Percentiles rank a stretch among this genome's conserved stretches.
Conservation (phyloP, 2,329 filamentous ascomycete species). For the Trichoderma sp. region DNA sequence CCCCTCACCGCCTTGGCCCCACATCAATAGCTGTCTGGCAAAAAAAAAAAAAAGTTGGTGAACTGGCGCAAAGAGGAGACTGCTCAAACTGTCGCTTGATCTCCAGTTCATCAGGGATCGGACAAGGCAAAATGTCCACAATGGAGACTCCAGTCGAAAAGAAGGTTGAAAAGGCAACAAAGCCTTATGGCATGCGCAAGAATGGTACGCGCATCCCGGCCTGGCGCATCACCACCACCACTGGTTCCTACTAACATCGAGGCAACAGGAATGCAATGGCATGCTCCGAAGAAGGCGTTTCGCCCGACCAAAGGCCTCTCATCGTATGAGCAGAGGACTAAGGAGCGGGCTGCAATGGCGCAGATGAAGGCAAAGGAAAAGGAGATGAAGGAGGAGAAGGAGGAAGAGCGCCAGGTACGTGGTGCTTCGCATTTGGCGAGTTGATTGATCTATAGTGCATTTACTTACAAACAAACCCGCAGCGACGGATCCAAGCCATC, state of each 20-base stretch:
- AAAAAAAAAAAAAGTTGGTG: slow-evolving; percentile 14
- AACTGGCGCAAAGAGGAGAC: background rate
- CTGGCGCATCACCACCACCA: background rate
- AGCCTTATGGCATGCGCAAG: slow-evolving; percentile 68
- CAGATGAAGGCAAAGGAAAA: slow-evolving; percentile 91
- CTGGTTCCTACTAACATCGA: background rate
- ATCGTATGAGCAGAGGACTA: slow-evolving; percentile 73
- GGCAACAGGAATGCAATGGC: slow-evolving; percentile 87
- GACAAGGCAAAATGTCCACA: slow-evolving; percentile 4
- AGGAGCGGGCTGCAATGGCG: slow-evolving; percentile 65
- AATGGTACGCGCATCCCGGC: slow-evolving; percentile 62
- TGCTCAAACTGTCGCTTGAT: background rate
- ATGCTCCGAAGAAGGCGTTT: slow-evolving; percentile 77
- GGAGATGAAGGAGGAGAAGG: slow-evolving; percentile 95
- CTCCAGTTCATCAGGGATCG: background rate
- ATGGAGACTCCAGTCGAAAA: slow-evolving; percentile 29
- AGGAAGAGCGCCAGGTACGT: slow-evolving; percentile 75
- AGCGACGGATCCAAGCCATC: slow-evolving; percentile 76
- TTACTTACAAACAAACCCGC: slow-evolving; percentile 21
- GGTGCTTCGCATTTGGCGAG: background rate
- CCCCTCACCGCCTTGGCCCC: slow-evolving; percentile 14
- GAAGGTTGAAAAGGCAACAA: slow-evolving; percentile 36
- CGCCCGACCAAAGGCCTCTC: slow-evolving; percentile 75
- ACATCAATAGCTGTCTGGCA: background rate
- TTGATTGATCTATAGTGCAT: background rate